These are phyloP conservation scores for Meyerozyma carpophila DNA, from an alignment of 1,139 yeast genomes.

Conservation along the genomic window DNA sequence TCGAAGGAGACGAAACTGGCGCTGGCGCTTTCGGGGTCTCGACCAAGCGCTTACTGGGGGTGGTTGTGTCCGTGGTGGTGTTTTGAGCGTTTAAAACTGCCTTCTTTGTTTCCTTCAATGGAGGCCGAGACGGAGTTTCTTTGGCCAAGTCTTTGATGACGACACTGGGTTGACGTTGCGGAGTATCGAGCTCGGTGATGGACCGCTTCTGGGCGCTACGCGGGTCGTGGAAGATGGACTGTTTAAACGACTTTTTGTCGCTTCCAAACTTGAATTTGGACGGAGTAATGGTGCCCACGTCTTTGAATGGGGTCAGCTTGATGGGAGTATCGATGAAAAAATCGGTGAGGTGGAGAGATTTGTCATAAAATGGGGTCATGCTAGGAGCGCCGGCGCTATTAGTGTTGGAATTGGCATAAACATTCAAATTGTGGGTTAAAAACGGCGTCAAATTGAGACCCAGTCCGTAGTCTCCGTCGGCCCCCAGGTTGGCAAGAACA, in stretches of 20 bases:
- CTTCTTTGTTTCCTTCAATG: conserved; percentile 5
- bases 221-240: conserved; percentile 17
- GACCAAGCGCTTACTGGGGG: background rate
- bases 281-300: conserved; percentile 40
- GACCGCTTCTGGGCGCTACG: conserved; percentile 29
- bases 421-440: conserved; percentile 33
- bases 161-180: conserved; percentile 34
- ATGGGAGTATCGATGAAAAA: conserved; percentile 45
- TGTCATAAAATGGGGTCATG: conserved; percentile 43
- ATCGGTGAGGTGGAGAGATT: conserved; percentile 37
- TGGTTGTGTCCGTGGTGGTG: conserved; percentile 5
- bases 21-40: conserved; percentile 3
- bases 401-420: conserved; percentile 1
- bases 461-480: conserved; percentile 28
- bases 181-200: conserved; percentile 36
- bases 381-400: conserved; percentile 8
- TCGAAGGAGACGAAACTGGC: conserved; percentile 11
- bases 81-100: conserved; percentile 1
- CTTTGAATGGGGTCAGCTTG: conserved; percentile 26
- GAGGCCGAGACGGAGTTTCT: conserved; percentile 4
- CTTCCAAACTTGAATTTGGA: conserved; percentile 31
- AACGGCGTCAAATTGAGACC: conserved; percentile 43
- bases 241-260: conserved; percentile 14
- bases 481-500: conserved; percentile 9
- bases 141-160: background rate